Percentiles rank a stretch among this genome's conserved stretches.
These are phyloP conservation scores for Ascomycota sp. DNA, from an alignment of 2,329 filamentous ascomycete species.

Conservation along the genomic window DNA sequence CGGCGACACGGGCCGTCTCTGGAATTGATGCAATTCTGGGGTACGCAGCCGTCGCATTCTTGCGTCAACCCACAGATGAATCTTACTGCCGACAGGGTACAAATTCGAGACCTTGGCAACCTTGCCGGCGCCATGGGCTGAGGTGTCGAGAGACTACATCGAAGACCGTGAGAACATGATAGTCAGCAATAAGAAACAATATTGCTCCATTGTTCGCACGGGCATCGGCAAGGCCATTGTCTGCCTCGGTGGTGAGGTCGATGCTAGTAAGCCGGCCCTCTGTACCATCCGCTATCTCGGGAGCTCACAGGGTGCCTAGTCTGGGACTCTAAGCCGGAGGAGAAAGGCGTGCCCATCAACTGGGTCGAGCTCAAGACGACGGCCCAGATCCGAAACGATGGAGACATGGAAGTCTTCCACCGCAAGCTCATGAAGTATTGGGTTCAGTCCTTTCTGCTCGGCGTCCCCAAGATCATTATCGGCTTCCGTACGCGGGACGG, in stretches of 20 bases:
- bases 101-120: constrained; percentile 85
- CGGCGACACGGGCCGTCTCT: constrained; percentile 29
- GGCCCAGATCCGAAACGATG: constrained; percentile 45
- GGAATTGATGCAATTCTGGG: constrained; percentile 85
- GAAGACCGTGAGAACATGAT: constrained; percentile 49
- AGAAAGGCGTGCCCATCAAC: constrained; percentile 48
- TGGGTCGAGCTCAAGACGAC: constrained; percentile 94
- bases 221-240: constrained; percentile 58
- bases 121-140: constrained; percentile 53
- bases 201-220: constrained; percentile 84
- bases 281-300: constrained; percentile 1
- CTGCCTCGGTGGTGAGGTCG: constrained; percentile 82
- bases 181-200: constrained; percentile 82
- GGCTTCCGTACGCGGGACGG: constrained; percentile 63
- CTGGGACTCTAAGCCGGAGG: constrained; percentile 60
- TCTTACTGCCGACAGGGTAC: constrained; percentile 40
- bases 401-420: constrained; percentile 59
- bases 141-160: constrained; percentile 55
- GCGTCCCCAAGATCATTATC: constrained; percentile 78
- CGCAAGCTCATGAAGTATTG: constrained; percentile 88
- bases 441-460: constrained; percentile 88
- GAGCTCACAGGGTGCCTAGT: constrained; percentile 23
- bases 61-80: no score
- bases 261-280: constrained; percentile 38
- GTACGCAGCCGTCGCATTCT: constrained; percentile 19